Base-by-base conservation (phyloP, 2,329 filamentous ascomycete genomes). In the Pyricularia sp. region DNA sequence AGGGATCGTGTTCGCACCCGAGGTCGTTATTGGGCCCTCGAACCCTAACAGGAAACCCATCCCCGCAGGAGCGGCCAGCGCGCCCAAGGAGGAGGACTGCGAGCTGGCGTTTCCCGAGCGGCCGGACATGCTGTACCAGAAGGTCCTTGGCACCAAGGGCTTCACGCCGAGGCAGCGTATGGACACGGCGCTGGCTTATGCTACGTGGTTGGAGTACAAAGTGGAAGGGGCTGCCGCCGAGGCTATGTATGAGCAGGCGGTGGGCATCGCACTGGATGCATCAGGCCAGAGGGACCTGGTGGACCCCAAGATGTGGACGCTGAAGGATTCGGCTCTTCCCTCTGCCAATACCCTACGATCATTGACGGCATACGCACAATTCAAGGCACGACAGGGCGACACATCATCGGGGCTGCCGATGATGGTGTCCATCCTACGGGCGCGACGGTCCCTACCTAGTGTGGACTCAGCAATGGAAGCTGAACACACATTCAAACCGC, bases 161-260 rank as follows among this genome's bases (percentile, higher is more conserved):
- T 90, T 97, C 70, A 88, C 84, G 0, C 81, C 84, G n/a, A 82
- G 85, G 65, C 91, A 97, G 75, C 87, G 86, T 70, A 79, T 97
- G 63, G 87, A 93, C 66, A 92, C 93, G 4, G 88, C 90, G 3
- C 78, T 96, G 57, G 88, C 88, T 1, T 96, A 93, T 73, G 93
- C 89, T 1, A 88, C 90, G 65, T 97, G 90, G 84, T 81, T 96
- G 53, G 89, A 92, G 69, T 93, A 85, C 76, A 93, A 93, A 76
- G 81, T 44, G 24, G 24, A 53, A 22, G 12, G 22, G n/a, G 62
- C 8, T 49, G 40, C 28, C 33, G 62, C 62, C n/a, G 9, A 10
- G 19, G 16, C 49, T 65, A 84, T 92, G 77, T 93, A 91, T 74
- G 80, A 81, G 67, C 87, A 89, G 82, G 91, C 88, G 0, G 78